Evolutionary conservation across 139 green algal species (phyloP).

Genomic region (Eudorina sp.): DNA sequence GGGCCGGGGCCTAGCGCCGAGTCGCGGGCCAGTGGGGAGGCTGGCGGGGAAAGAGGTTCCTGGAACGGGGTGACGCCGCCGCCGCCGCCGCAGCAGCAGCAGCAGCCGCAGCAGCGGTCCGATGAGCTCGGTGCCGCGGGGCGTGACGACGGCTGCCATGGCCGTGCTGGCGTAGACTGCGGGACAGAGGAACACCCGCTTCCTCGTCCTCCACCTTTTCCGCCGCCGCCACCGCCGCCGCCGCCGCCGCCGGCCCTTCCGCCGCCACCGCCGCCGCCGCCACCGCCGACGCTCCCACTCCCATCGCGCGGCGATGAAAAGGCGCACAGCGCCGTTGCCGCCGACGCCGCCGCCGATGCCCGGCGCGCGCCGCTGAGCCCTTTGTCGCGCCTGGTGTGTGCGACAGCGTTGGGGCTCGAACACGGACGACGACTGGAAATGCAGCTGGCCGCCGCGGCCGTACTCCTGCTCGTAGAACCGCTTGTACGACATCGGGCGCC

Average conservation of each 20-base stretch:
- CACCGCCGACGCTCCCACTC: not conserved
- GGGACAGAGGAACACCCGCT: too few relatives aligned
- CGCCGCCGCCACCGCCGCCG: not conserved
- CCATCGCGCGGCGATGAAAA: not conserved
- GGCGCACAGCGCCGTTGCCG: not conserved
- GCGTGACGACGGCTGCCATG: too few relatives aligned
- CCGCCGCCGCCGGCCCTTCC: not conserved
- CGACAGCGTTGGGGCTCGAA: not conserved
- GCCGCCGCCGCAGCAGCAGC: too few relatives aligned
- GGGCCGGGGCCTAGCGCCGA: too few relatives aligned
- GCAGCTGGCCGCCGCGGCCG: constrained; percentile 22
- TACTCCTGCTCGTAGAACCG: constrained; percentile 17
- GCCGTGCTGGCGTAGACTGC: too few relatives aligned
- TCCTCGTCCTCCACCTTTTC: too few relatives aligned
- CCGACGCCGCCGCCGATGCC: not conserved
- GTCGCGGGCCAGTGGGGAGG: too few relatives aligned
- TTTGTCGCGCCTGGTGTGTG: constrained; percentile 22
- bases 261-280: not conserved
- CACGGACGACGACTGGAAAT: constrained; percentile 23
- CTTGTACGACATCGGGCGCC: not conserved
- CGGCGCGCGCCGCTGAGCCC: not conserved
- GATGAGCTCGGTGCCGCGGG: too few relatives aligned
- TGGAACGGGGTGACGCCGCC: too few relatives aligned
- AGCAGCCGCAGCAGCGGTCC: too few relatives aligned
- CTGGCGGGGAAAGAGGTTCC: too few relatives aligned